A percentile compares a stretch with the other conserved stretches of the same genome.
Evolutionary conservation across 495 filamentous ascomycete species (phyloP).

Genomic region (Xylaria telfairii): DNA sequence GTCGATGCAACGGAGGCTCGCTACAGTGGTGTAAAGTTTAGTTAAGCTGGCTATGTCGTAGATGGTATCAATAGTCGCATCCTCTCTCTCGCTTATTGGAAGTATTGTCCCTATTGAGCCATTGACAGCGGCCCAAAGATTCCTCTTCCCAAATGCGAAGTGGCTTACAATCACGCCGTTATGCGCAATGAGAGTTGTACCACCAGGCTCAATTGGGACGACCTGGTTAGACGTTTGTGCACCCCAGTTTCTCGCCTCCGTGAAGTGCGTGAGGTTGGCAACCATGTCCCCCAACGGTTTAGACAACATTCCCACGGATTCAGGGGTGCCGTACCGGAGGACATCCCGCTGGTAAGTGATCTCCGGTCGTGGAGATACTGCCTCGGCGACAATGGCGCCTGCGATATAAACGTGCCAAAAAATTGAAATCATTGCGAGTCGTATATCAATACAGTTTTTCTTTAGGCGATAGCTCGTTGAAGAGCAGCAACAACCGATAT

Average conservation of each 20-base stretch:
- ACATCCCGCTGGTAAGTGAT: conserved; percentile 19
- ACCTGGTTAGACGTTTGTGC: conserved; percentile 27
- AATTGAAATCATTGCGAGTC: no score
- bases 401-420: no score
- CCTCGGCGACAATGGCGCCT: neutral
- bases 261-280: conserved; percentile 36
- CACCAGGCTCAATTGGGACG: conserved; percentile 37
- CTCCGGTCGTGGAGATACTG: neutral
- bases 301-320: conserved; percentile 35
- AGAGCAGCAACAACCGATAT: no score
- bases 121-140: conserved; percentile 37
- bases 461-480: no score
- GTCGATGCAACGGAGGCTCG: conserved; percentile 34
- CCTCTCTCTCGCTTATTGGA: conserved; percentile 25
- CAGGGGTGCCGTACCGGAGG: conserved; percentile 32
- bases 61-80: conserved; percentile 36
- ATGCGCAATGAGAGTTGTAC: conserved; percentile 34
- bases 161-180: conserved; percentile 37
- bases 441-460: no score
- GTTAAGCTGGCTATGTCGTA: conserved; percentile 44
- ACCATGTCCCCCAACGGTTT: conserved; percentile 32
- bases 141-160: conserved; percentile 39
- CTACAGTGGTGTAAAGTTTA: conserved; percentile 36
- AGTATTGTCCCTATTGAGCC: conserved; percentile 33
- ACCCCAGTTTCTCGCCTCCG: conserved; percentile 34